phyloP scores from a whole-genome alignment of 306 rosid species.

The Pueraria montana region DNA sequence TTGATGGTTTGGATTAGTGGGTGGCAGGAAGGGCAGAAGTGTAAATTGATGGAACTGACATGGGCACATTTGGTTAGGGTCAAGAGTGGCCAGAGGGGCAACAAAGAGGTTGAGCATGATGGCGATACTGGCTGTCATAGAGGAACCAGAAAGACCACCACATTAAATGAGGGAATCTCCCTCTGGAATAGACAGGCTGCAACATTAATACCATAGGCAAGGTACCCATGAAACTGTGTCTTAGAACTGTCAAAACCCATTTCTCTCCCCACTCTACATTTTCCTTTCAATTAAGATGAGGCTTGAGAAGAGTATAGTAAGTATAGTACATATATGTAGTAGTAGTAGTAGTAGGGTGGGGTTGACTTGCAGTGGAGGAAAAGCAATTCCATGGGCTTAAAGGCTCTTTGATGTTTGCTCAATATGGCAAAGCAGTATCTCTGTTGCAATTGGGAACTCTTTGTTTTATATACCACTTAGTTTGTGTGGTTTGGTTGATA shows the following conservation, averaged over 20 bases:
- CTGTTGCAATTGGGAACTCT: constrained; percentile 48
- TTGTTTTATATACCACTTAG: constrained; percentile 49
- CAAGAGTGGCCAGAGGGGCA: constrained; percentile 8
- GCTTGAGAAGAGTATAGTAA: background rate
- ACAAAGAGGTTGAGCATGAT: constrained; percentile 54
- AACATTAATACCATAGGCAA: constrained; percentile 65
- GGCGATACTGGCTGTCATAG: constrained; percentile 57
- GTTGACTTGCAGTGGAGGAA: constrained; percentile 47
- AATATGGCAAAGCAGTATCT: constrained; percentile 60
- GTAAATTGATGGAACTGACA: constrained; percentile 12
- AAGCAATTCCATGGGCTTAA: constrained; percentile 39
- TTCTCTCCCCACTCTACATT: constrained; percentile 35
- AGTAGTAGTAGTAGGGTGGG: constrained; percentile 14
- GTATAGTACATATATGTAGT: background rate
- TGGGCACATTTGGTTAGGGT: constrained; percentile 1
- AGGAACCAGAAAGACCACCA: constrained; percentile 53
- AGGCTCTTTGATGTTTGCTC: constrained; percentile 48
- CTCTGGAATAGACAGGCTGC: constrained; percentile 60
- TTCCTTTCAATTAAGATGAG: background rate
- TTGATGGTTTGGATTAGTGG: background rate
- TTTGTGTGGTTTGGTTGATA: constrained; percentile 55
- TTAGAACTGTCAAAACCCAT: constrained; percentile 41
- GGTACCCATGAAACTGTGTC: constrained; percentile 53
- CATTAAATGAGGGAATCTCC: constrained; percentile 75
- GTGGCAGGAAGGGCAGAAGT: background rate